phyloP scores from a whole-genome alignment of 2,329 filamentous ascomycete species.

The Orbilia quercus region DNA sequence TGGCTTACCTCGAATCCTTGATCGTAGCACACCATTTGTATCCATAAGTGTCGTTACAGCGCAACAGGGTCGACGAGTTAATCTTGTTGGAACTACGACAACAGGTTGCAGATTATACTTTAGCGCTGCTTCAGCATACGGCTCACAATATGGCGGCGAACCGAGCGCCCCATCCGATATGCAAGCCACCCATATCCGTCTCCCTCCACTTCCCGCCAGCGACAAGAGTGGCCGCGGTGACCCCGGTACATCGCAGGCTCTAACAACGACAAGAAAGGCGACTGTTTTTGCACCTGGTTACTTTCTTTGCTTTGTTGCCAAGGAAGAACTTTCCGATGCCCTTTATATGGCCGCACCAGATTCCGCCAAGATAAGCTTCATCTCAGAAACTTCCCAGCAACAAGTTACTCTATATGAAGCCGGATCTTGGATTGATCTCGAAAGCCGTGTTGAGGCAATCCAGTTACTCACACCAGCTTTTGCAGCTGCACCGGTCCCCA shows the following conservation, averaged over 20 bases:
- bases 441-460: slow-evolving; percentile 79
- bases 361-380: slow-evolving; percentile 78
- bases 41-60: slow-evolving; percentile 86
- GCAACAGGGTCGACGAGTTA: slow-evolving; percentile 81
- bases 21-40: slow-evolving; percentile 77
- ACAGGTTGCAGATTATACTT: slow-evolving; percentile 92
- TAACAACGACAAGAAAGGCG: slow-evolving; percentile 62
- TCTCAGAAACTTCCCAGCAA: slow-evolving; percentile 57
- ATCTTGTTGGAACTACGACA: slow-evolving; percentile 88
- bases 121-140: slow-evolving; percentile 70
- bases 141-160: slow-evolving; percentile 54
- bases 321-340: slow-evolving; percentile 67
- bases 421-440: slow-evolving; percentile 80
- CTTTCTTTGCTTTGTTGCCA: slow-evolving; percentile 84
- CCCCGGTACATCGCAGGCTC: slow-evolving; percentile 59
- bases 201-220: slow-evolving; percentile 74
- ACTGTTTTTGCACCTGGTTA: slow-evolving; percentile 83
- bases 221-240: slow-evolving; percentile 58
- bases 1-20: slow-evolving; percentile 76
- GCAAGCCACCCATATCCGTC: slow-evolving; percentile 97
- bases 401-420: slow-evolving; percentile 69
- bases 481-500: slow-evolving; percentile 73
- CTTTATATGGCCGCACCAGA: slow-evolving; percentile 90
- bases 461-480: slow-evolving; percentile 80
- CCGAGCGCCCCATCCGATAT: slow-evolving; percentile 81